Percentiles rank a stretch among this genome's conserved stretches.
Conservation (phyloP, 345 rosid species). For the Citrus unshiu region DNA sequence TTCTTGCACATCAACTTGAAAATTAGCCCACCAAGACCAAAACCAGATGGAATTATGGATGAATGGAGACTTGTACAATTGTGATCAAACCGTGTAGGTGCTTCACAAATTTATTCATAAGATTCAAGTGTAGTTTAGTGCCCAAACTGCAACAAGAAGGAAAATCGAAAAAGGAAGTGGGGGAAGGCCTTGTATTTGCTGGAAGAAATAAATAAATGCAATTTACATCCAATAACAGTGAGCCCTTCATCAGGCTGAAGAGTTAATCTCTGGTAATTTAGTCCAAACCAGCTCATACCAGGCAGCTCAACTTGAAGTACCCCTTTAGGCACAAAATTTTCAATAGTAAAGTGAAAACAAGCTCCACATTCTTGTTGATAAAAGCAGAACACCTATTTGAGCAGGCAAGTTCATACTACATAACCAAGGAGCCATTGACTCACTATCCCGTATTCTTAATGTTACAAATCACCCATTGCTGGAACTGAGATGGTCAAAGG, state of each 20-base stretch:
- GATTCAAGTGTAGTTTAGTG: background rate
- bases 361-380: background rate
- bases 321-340: background rate
- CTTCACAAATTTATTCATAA: background rate
- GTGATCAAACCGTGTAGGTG: background rate
- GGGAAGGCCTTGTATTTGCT: background rate
- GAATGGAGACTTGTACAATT: background rate
- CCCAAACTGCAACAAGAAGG: background rate
- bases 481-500: background rate
- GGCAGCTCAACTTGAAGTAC: background rate
- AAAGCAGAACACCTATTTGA: background rate
- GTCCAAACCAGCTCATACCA: background rate
- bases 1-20: background rate
- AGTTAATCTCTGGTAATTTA: background rate
- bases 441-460: background rate
- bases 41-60: background rate
- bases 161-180: background rate
- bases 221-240: background rate
- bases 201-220: background rate
- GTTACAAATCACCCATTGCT: background rate
- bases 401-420: background rate
- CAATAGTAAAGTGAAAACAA: background rate
- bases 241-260: background rate
- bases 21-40: background rate
- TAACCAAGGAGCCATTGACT: background rate